Base-by-base conservation (phyloP, 129 eudicot genomes). In the Cynara cardunculus region DNA sequence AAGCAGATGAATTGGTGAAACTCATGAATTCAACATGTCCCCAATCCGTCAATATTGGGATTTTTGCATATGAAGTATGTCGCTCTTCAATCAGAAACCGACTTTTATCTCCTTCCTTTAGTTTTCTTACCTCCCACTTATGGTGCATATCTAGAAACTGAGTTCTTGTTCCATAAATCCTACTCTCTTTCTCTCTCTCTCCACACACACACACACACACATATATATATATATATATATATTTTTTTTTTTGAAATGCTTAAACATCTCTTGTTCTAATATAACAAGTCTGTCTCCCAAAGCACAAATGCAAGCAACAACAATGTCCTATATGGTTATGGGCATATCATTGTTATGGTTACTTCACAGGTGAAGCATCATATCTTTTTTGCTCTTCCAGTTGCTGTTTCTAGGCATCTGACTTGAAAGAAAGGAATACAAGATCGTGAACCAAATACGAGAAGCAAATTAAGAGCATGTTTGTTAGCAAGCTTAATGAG, bases 41-140 rank as follows among this genome's bases (percentile, higher is more conserved):
- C 9, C 97, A 89, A 73, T 82, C 91, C 32, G 70, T 88, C 82
- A 89, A 92, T 77, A 82, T 89, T 26, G 90, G 77, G 71, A 78
- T 87, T 46, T 89, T 95, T 78, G 97, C 94, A 0, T 89, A 95
- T 87, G 90, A 89, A 90, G 99, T 94, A 85, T 59, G 35, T 25
- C 11, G 22, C 74, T 81, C 4, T 25, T 34, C 35, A 25, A 68
- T 69, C 37, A 78, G 75, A 83, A 62, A 56, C 82, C 41, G 64
- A 27, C 19, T 3, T 69, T 10, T 37, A 14, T 39, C 3, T 10
- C 49, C 3, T 2, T 39, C 0, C 18, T 44, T 44, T 14, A 12
- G 4, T 46, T 46, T 46, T 46, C 59, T 46, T 46, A 46, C 59
- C 59, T 46, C 59, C 19, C 59, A 46, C 18, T 12, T 46, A 32